Evolutionary conservation across 495 filamentous ascomycete genomes (phyloP).

Genomic region (Lasiosphaeria hispida): DNA sequence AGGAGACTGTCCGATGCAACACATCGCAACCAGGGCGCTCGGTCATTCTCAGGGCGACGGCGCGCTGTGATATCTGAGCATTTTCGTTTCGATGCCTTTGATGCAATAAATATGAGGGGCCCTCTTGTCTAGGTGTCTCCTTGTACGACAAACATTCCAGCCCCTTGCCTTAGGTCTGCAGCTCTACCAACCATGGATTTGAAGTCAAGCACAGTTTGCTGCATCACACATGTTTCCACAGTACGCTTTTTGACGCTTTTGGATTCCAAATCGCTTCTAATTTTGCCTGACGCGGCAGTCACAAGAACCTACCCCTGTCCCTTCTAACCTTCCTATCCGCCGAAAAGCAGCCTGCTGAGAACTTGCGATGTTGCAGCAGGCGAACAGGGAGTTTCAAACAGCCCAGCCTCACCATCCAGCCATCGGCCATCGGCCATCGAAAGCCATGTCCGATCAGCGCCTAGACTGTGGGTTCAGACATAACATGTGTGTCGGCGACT

Average conservation of each 20-base stretch:
- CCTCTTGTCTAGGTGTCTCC: too few relatives aligned
- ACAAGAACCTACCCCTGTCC: neutral
- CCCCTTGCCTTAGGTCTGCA: neutral
- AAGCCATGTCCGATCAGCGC: too few relatives aligned
- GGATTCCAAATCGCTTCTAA: neutral
- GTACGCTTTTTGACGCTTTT: neutral
- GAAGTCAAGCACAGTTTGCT: too few relatives aligned
- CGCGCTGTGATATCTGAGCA: neutral
- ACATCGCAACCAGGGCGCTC: constrained; percentile 4
- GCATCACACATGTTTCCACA: too few relatives aligned
- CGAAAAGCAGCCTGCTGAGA: neutral
- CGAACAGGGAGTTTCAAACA: constrained; percentile 9
- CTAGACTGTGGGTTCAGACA: too few relatives aligned
- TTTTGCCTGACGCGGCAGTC: neutral
- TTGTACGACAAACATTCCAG: neutral
- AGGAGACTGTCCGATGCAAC: neutral
- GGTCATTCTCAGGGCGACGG: constrained; percentile 4
- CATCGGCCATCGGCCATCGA: too few relatives aligned
- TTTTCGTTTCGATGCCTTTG: neutral
- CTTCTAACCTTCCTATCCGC: neutral
- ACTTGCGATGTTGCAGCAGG: neutral
- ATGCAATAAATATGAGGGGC: neutral
- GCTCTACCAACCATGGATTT: too few relatives aligned
- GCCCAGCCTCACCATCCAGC: neutral
- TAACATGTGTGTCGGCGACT: neutral